phyloP scores from a whole-genome alignment of 768 basidiomycete genomes.

The Tulasnella sp. region DNA sequence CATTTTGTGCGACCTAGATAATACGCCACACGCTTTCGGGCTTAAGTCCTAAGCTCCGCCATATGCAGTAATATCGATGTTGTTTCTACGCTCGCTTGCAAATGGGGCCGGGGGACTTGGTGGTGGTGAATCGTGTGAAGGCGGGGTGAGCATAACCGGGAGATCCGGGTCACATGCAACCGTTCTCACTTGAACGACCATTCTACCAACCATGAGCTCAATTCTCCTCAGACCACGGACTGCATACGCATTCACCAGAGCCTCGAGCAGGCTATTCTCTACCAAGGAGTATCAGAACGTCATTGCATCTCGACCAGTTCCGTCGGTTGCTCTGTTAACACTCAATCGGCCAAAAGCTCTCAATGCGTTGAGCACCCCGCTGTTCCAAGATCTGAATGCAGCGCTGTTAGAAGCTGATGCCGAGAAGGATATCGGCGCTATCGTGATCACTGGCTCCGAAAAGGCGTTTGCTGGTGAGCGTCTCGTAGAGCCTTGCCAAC shows the following conservation, averaged over 20 bases:
- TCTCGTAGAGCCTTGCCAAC: not conserved
- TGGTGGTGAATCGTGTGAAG: not conserved
- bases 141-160: not conserved
- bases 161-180: not conserved
- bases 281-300: constrained; percentile 6
- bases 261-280: not conserved
- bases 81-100: too few species aligned
- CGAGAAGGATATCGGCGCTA: constrained; percentile 29
- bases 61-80: too few species aligned
- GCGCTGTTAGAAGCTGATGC: constrained; percentile 27
- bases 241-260: not conserved
- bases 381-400: constrained; percentile 38
- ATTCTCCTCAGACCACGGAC: not conserved
- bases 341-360: constrained; percentile 83
- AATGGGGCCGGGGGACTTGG: too few species aligned
- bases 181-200: not conserved
- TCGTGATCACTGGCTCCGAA: constrained; percentile 36
- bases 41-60: too few species aligned
- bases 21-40: too few species aligned
- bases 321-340: constrained; percentile 49
- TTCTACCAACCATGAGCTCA: not conserved
- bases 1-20: too few species aligned
- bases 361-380: constrained; percentile 73
- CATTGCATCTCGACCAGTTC: constrained; percentile 21
- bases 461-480: constrained; percentile 34